Base-by-base conservation (phyloP, 352 stramenopile species). In the Plasmopara halstedii region DNA sequence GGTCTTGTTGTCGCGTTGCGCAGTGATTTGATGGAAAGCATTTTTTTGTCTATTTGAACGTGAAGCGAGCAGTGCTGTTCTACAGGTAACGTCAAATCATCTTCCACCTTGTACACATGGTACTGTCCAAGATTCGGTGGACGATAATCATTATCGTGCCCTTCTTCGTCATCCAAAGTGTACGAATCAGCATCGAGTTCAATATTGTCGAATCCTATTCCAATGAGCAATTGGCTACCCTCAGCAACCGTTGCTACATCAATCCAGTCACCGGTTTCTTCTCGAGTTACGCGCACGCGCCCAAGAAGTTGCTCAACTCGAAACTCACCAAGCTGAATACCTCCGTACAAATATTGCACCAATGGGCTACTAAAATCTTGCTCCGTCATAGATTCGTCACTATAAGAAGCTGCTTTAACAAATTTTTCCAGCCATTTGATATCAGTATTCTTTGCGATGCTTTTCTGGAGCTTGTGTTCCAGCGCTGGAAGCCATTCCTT, bases 251-350 rank as follows among this genome's bases (percentile, higher is more conserved):
- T 66, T 1, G 68, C 68, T 19, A 62, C 60, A 46, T 87, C 75
- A 40, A 89, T 52, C 78, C 78, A 89, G 32, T 89, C 73, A 37
- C 72, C 67, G 3, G 66, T 86, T 29, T 78, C 63, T 29, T 83
- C 67, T 20, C 73, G 64, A 43, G 67, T 85, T 37, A 86, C 69
- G 11, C 75, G 70, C 50, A 83, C 64, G 31, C 67, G 47, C 6
- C 65, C 61, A 22, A 74, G 66, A 31, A 72, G 45, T 29, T 88
- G 75, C 27, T 89, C 72, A 18, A 92, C 52, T 21, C 68, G 61
- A 44, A 90, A 88, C 17, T 78, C 48, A 17, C 81, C 81, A 8
- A 88, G 66, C 20, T 56, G 46, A 8, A 47, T 62, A 4, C 75
- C 77, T 22, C 80, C 77, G 55, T 83, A 69, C 25, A 88, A 42